Conservation (phyloP, 495 filamentous ascomycete species). For the Diplogelasinospora grovesii region DNA sequence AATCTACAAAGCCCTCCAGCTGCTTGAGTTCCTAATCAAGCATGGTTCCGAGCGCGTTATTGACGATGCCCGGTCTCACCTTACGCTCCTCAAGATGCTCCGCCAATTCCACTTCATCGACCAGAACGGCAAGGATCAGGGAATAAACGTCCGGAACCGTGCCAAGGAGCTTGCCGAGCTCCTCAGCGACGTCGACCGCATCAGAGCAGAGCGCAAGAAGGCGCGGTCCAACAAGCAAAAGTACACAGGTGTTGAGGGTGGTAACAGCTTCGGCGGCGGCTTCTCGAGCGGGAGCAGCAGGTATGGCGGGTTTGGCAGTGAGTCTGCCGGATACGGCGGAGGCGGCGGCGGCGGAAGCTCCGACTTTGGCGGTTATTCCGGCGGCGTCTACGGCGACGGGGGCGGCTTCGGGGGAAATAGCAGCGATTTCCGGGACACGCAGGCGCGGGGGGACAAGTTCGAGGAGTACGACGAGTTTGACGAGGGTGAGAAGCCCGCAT, state of each 20-base stretch:
- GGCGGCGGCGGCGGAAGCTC: conserved; percentile 57
- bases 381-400: conserved; percentile 88
- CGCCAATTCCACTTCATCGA: conserved; percentile 98
- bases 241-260: conserved; percentile 89
- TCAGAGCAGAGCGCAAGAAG: conserved; percentile 91
- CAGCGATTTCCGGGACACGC: conserved; percentile 55
- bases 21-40: conserved; percentile 96
- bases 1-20: conserved; percentile 95
- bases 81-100: conserved; percentile 95
- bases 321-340: conserved; percentile 45
- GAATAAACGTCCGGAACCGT: conserved; percentile 93
- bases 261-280: conserved; percentile 46
- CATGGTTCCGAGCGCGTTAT: conserved; percentile 97
- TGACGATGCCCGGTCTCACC: conserved; percentile 91
- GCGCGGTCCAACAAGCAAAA: conserved; percentile 83
- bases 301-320: conserved; percentile 88
- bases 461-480: conserved; percentile 98
- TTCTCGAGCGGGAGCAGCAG: conserved; percentile 51
- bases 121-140: conserved; percentile 94
- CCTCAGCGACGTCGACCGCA: conserved; percentile 86
- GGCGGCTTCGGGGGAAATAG: conserved; percentile 70
- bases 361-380: conserved; percentile 76
- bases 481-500: conserved; percentile 53
- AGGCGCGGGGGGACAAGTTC: conserved; percentile 63
- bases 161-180: conserved; percentile 93